Conservation (phyloP, 495 filamentous ascomycete species). For the Achaetomiella virescens region DNA sequence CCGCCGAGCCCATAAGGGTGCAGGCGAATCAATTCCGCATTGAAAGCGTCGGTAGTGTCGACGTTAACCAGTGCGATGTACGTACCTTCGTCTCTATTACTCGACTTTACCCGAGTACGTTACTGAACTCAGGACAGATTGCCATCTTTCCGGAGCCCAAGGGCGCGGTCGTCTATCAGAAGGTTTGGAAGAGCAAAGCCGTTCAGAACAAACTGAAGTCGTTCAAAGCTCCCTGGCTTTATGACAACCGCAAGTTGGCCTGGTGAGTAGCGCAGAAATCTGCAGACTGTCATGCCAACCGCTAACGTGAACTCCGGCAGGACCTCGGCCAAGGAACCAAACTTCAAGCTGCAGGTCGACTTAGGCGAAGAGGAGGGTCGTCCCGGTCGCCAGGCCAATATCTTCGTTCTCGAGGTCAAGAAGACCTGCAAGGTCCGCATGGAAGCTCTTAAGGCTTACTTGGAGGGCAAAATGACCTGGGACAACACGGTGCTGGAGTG, state of each 20-base stretch:
- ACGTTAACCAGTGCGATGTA: constrained; percentile 82
- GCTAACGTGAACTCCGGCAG: constrained; percentile 22
- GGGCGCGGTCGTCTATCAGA: constrained; percentile 51
- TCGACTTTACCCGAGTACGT: background rate
- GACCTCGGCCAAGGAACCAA: constrained; percentile 36
- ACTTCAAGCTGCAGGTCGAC: constrained; percentile 50
- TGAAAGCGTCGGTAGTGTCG: constrained; percentile 35
- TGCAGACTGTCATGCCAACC: background rate
- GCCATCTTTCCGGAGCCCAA: constrained; percentile 60
- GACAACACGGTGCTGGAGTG: constrained; percentile 65
- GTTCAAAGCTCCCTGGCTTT: constrained; percentile 51
- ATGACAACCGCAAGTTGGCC: constrained; percentile 70
- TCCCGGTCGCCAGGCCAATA: constrained; percentile 38
- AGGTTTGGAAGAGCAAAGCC: constrained; percentile 61
- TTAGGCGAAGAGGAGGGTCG: constrained; percentile 55
- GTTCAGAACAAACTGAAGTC: constrained; percentile 48
- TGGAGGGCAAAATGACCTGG: constrained; percentile 51
- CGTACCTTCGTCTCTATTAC: constrained; percentile 31
- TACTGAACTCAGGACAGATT: constrained; percentile 43
- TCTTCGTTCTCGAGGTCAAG: constrained; percentile 51
- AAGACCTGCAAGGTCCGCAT: constrained; percentile 58
- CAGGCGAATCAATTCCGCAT: constrained; percentile 71
- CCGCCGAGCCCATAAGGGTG: constrained; percentile 53
- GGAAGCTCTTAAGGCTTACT: constrained; percentile 55
- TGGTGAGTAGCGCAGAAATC: constrained; percentile 51